Evolutionary conservation across 768 basidiomycete genomes (phyloP).

Genomic region (Rhodotorula graminis): DNA sequence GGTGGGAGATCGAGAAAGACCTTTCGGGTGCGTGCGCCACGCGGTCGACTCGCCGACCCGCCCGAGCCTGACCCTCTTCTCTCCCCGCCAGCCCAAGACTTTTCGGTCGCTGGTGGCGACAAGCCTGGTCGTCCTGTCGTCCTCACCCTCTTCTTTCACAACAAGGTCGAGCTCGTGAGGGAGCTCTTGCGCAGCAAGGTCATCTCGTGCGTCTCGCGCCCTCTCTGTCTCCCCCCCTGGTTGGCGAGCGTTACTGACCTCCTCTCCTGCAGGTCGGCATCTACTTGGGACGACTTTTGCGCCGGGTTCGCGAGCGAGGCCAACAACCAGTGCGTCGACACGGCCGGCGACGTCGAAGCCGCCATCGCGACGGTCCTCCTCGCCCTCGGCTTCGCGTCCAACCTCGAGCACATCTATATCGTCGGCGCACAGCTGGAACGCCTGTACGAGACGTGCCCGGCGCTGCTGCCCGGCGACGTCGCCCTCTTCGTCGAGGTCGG

Average conservation of each 20-base stretch:
- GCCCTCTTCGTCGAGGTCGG: not conserved
- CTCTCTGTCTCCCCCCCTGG: no score
- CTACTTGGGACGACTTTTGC: not conserved
- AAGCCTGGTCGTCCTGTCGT: not conserved
- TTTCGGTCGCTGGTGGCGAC: not conserved
- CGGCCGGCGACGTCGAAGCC: not conserved
- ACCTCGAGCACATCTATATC: conserved; percentile 1
- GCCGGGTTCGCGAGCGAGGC: not conserved
- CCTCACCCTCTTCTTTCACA: not conserved
- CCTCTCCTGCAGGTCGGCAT: not conserved
- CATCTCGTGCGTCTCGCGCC: not conserved
- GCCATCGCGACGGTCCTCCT: not conserved
- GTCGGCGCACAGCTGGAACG: not conserved
- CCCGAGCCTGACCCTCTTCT: not conserved
- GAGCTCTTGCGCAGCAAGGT: not conserved
- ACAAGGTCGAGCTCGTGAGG: not conserved
- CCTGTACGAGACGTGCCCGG: not conserved
- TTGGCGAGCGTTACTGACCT: no score
- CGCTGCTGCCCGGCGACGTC: not conserved
- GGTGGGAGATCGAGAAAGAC: conserved; percentile 1
- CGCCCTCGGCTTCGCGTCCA: not conserved
- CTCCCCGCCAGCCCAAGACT: not conserved
- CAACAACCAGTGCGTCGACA: not conserved
- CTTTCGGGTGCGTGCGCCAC: not conserved
- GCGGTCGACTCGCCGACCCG: no score